Evolutionary conservation across 2,329 filamentous ascomycete genomes (phyloP).

Genomic region (Leptodontidium sp.): DNA sequence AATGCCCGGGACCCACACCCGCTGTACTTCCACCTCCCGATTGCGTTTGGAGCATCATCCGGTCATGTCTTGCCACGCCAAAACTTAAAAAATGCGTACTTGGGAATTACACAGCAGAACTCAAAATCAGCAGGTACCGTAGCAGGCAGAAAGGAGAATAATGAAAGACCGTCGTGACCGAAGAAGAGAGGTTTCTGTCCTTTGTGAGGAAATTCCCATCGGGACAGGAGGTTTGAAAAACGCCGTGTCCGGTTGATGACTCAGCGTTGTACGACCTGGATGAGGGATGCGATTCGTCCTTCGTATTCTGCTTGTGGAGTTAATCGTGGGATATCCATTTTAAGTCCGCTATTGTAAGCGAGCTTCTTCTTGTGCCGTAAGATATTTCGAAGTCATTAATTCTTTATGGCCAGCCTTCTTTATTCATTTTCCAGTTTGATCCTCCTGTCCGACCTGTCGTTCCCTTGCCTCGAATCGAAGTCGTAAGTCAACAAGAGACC

Average conservation of each 20-base stretch:
- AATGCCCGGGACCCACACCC: constrained; percentile 3
- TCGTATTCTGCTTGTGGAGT: constrained; percentile 9
- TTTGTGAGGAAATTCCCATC: too few species aligned
- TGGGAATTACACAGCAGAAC: neutral
- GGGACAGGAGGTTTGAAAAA: neutral
- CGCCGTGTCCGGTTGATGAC: neutral
- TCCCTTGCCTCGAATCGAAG: too few species aligned
- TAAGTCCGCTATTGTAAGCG: too few species aligned
- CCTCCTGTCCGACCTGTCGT: too few species aligned
- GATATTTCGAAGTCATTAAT: too few species aligned
- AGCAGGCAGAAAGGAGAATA: neutral
- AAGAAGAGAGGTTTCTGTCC: too few species aligned
- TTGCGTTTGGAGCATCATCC: constrained; percentile 9
- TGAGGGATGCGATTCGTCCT: neutral
- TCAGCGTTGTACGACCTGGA: neutral
- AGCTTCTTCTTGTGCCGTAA: too few species aligned
- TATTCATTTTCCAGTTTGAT: too few species aligned
- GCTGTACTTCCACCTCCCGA: neutral
- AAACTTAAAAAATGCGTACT: neutral
- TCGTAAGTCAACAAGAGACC: too few species aligned
- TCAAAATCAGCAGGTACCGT: neutral
- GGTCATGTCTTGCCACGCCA: neutral
- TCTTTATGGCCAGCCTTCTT: too few species aligned
- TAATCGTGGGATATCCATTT: too few species aligned
- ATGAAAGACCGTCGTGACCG: neutral